Base-by-base conservation (phyloP, 768 basidiomycete genomes). In the Lyophyllum shimeji region DNA sequence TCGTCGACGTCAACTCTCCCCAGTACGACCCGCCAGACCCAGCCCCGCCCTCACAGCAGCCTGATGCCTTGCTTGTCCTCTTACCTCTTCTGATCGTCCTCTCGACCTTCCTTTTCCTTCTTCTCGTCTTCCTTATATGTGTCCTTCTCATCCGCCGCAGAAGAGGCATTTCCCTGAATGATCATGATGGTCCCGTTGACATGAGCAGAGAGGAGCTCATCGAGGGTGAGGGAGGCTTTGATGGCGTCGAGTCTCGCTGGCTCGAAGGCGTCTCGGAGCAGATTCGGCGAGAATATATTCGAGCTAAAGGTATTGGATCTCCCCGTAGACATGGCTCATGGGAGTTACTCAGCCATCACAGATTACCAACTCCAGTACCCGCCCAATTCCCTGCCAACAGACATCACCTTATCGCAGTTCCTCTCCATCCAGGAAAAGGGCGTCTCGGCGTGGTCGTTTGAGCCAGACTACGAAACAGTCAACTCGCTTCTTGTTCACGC, bases 371-470 rank as follows among this genome's bases (percentile, higher is more conserved):
- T 86, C 23, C 88, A 91, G 69, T 95, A 95, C 71, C 93, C 91
- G 4, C 95, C 97, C 29, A 94, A 96, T 68, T 98, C 97, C n/a
- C 79, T 89, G 43, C 93, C 95, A 21, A 95, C 96, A 50, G 97
- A 99, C 71, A 98, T 99, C 72, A 99, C 96, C 0, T 79, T 99
- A 51, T 96, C 96, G 8, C 97, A 99, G 67, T 98, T 98, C 74
- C 86, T 99, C 20, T 95, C 95, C 24, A 99, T 99, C 55, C 97
- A 99, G 69, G 97, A 99, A 74, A 99, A 99, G 67, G 97, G 97
- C 61, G 96, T 99, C 44, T 96, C 95, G 24, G 97, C 97, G 17
- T 99, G 97, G 97, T 95, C 87, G 37, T 99, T 99, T 68, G 97
- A 99, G 70, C 97, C 97, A 33, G 97, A 98, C 70, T 98, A 95